Percentiles rank a stretch among this genome's conserved stretches.
These are phyloP conservation scores for Polytolypa hystricis DNA, from an alignment of 2,329 filamentous ascomycete genomes.

Conservation along the genomic window DNA sequence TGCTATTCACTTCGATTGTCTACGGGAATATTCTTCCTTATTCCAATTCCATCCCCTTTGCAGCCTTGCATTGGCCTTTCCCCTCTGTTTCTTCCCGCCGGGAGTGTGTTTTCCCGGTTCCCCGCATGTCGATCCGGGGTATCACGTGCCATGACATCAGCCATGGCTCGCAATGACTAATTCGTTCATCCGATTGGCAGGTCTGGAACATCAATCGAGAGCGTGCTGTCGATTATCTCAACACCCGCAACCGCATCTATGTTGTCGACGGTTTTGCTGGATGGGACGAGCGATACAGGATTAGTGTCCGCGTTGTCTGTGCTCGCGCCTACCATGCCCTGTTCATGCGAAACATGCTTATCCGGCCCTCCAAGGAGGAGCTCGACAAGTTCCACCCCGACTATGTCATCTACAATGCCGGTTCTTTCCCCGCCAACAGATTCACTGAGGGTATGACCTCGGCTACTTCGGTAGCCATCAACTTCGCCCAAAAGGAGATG, in stretches of 20 bases:
- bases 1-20: background rate
- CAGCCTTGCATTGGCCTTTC: constrained; percentile 1
- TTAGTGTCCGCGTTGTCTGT: constrained; percentile 94
- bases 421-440: constrained; percentile 95
- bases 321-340: constrained; percentile 98
- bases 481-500: constrained; percentile 99
- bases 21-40: too few species aligned
- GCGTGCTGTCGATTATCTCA: constrained; percentile 96
- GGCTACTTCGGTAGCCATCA: constrained; percentile 93
- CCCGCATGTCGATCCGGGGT: constrained; percentile 17
- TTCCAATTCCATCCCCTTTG: constrained; percentile 2
- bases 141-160: constrained; percentile 24
- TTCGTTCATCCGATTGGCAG: constrained; percentile 40
- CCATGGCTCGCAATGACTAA: constrained; percentile 12
- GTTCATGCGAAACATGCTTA: constrained; percentile 99
- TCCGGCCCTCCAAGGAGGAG: constrained; percentile 81
- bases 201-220: constrained; percentile 99
- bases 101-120: too few species aligned
- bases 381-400: constrained; percentile 96
- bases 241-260: constrained; percentile 97
- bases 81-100: constrained; percentile 6
- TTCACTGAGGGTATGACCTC: constrained; percentile 99
- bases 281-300: constrained; percentile 97
- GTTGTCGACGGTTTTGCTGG: constrained; percentile 95
- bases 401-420: constrained; percentile 99